These are phyloP conservation scores for Rickenella mellea DNA, from an alignment of 768 basidiomycete genomes.

Conservation along the genomic window DNA sequence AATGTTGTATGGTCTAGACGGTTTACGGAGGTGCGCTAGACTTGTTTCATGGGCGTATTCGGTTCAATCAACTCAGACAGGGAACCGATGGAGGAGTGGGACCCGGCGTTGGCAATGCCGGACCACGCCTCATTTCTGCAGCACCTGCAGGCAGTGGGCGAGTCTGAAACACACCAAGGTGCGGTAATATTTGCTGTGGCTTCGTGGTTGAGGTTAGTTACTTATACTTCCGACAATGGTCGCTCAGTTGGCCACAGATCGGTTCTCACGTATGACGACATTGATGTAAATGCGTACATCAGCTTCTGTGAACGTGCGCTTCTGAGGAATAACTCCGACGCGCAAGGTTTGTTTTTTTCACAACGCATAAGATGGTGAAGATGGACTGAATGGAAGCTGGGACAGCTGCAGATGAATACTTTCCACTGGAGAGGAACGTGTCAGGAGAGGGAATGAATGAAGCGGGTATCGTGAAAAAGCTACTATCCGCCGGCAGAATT, in stretches of 20 bases:
- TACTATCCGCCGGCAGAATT: no score
- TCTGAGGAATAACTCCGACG: slow-evolving; percentile 4
- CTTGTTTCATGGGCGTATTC: neutral
- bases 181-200: no score
- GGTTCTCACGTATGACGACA: slow-evolving; percentile 40
- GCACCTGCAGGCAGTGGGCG: neutral
- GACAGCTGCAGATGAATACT: slow-evolving; percentile 21
- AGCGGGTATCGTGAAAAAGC: no score
- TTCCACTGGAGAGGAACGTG: slow-evolving; percentile 24
- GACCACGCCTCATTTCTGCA: neutral
- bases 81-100: neutral
- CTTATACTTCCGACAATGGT: neutral
- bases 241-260: slow-evolving; percentile 27
- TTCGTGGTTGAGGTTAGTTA: neutral
- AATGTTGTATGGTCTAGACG: slow-evolving; percentile 81
- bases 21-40: no score
- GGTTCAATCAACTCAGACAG: neutral
- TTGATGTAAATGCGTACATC: slow-evolving; percentile 54
- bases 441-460: slow-evolving; percentile 3
- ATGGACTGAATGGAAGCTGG: slow-evolving; percentile 1
- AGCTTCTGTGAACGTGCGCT: slow-evolving; percentile 41
- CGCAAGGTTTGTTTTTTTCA: slow-evolving; percentile 2
- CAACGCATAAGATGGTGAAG: neutral
- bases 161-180: no score
- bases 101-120: neutral